Base-by-base conservation (phyloP, 2,329 filamentous ascomycete genomes). In the Verruconis gallopava region DNA sequence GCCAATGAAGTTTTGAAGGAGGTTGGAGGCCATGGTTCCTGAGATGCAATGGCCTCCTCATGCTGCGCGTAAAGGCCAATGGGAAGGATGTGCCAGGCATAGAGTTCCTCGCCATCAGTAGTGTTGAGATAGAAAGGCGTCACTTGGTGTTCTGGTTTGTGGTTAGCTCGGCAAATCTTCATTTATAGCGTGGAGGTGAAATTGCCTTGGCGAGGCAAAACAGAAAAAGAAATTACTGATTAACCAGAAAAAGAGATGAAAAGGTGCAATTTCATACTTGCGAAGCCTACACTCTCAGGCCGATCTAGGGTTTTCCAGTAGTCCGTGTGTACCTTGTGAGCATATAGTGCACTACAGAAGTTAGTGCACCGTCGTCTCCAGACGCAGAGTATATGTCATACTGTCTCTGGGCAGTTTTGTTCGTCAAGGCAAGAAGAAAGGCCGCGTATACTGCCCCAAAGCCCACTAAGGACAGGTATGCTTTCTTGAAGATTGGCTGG, bases 41-140 rank as follows among this genome's bases (percentile, higher is more conserved):
- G 4, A 63, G 58, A 49, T 76, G 69, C 4, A 11, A 93, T 64
- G 12, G 65, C 63, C 17, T 68, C 62, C 53, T 93, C 81, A 51
- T 93, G 72, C 49, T 80, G 69, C 4, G 76, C 67, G 57, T 93
- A 93, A 0, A 85, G 65, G 40, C 80, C 76, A 4, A 93, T 62
- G 0, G 89, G 89, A 38, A 95, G 65, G 42, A 96, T 72, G 55
- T 95, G 89, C 89, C 89, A 96, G 19, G 82, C 83, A 55, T 91
- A 93, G 14, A 96, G 64, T 2, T 67, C 75, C 58, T 88, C 79
- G 30, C 77, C 75, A 57, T 95, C 88, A 1, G 75, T 66, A 0
- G 85, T 91, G 3, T 63, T 64, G 28, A 96, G 62, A 37, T 74
- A 77, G 58, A 96, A 95, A 0, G 89, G 83, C 4, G 85, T 86